Percentiles rank a stretch among this genome's conserved stretches.
Conservation (phyloP, 805 yeast species). For the Tetrapisispora nanseiensis region DNA sequence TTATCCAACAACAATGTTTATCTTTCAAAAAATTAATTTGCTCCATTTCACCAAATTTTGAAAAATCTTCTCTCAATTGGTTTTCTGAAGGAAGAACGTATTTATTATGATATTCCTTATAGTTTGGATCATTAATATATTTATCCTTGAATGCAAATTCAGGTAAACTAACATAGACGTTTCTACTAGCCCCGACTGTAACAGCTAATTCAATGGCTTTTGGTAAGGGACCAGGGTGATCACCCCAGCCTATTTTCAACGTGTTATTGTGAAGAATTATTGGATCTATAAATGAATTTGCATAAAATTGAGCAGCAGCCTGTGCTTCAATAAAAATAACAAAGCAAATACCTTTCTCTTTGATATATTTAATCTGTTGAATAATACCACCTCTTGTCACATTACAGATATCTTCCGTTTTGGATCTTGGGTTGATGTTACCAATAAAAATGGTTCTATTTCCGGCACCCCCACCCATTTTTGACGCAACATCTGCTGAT, state of each 20-base stretch:
- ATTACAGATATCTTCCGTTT: conserved; percentile 66
- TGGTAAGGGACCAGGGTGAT: conserved; percentile 53
- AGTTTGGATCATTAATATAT: conserved; percentile 25
- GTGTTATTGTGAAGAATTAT: conserved; percentile 52
- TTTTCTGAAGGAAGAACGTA: conserved; percentile 37
- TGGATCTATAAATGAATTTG: conserved; percentile 49
- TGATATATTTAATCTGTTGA: conserved; percentile 45
- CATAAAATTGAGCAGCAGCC: conserved; percentile 58
- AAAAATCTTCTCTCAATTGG: conserved; percentile 49
- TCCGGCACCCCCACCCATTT: conserved; percentile 31
- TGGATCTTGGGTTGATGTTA: conserved; percentile 52
- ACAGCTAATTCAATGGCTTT: conserved; percentile 51
- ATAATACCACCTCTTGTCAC: conserved; percentile 69
- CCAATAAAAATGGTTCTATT: conserved; percentile 67
- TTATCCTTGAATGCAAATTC: conserved; percentile 34
- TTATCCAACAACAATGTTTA: conserved; percentile 66
- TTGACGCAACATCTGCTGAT: conserved; percentile 23
- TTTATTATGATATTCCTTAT: conserved; percentile 21
- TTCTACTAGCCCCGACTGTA: conserved; percentile 66
- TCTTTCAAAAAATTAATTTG: conserved; percentile 65
- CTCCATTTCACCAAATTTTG: conserved; percentile 59
- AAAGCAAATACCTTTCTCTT: conserved; percentile 52
- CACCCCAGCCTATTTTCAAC: conserved; percentile 63
- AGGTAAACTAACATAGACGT: conserved; percentile 59
- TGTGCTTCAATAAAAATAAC: conserved; percentile 57